Base-by-base conservation (phyloP, 225 moss, liverwort and hornwort species). In the Rhytidiadelphus loreus region DNA sequence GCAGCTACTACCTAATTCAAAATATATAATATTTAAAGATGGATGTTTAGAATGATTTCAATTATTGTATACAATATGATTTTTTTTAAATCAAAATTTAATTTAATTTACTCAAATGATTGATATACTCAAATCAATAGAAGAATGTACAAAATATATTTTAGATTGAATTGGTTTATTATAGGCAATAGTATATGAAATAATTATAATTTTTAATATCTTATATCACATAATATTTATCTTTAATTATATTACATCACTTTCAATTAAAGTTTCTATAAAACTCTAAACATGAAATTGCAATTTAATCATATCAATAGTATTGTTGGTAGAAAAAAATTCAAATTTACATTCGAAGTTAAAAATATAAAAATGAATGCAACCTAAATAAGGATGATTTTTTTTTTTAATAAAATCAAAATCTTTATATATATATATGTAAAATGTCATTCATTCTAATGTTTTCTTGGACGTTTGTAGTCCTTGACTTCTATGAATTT, bases 1-100 rank as follows among this genome's bases (percentile, higher is more conserved):
- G 96, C 87, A 14, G 98, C 98, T 48, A 93, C 98, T 73, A 97
- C 95, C 98, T 98, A 93, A 8, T 8, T 52, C 25, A 23, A 66
- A 86, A 37, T 19, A 32, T 30, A 8, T 7, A 13, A 14, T 52
- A 76, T 13, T 26, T 26, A 18, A 39, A 57, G 6, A 56, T 39
- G 18, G 0, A 5, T 5, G 18, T 8, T 28, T 8, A 2, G 0
- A 6, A 11, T 39, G 39, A 57, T 16, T 57, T 39, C 2, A 57
- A 28, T 16, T 26, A 26, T 1, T 6, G 6, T 6, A 9, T 1
- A 37, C 14, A 35, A 0, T 13, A 15, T 7, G 6, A 53, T 23
- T 15, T 7, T 23, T 55, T 77, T 29, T 0, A 14, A 37, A 37
- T 37, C 2, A 2, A 8, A 33, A 23, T 7, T 23, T 15, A 8